Evolutionary conservation across 306 rosid genomes (phyloP).

Genomic region (Quercus cerris): DNA sequence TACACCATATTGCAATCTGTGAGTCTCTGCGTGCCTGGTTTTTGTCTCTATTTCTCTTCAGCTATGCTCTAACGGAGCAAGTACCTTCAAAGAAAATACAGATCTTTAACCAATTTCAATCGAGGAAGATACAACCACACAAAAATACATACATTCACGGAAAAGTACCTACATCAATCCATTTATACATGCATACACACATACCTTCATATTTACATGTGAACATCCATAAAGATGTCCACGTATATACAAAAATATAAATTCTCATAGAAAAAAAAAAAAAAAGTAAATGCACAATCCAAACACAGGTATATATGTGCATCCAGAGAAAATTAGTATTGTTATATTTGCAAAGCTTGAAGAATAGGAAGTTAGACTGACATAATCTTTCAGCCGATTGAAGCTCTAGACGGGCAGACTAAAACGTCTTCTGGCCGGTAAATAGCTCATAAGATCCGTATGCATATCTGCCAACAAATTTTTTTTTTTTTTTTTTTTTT

Average conservation of each 20-base stretch:
- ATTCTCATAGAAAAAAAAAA: background rate
- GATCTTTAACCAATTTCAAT: constrained; percentile 9
- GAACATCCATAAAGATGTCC: no score
- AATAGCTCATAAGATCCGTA: constrained; percentile 34
- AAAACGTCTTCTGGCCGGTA: background rate
- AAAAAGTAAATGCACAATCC: background rate
- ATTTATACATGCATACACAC: no score
- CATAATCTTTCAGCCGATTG: constrained; percentile 14
- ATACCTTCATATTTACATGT: no score
- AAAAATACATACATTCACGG: background rate
- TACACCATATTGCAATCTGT: constrained; percentile 14
- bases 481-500: background rate
- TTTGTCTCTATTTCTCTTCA: constrained; percentile 17
- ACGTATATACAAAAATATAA: no score
- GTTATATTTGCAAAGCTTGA: constrained; percentile 26
- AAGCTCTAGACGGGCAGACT: background rate
- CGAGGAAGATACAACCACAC: background rate
- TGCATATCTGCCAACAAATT: constrained; percentile 40
- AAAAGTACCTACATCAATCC: no score
- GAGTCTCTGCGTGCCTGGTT: constrained; percentile 9
- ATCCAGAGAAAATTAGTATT: constrained; percentile 3
- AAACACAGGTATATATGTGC: background rate
- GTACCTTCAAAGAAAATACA: constrained; percentile 10
- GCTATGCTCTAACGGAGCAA: constrained; percentile 14
- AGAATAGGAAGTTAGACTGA: constrained; percentile 19